Conservation (phyloP, 345 rosid species). For the Salix koriyanagi region DNA sequence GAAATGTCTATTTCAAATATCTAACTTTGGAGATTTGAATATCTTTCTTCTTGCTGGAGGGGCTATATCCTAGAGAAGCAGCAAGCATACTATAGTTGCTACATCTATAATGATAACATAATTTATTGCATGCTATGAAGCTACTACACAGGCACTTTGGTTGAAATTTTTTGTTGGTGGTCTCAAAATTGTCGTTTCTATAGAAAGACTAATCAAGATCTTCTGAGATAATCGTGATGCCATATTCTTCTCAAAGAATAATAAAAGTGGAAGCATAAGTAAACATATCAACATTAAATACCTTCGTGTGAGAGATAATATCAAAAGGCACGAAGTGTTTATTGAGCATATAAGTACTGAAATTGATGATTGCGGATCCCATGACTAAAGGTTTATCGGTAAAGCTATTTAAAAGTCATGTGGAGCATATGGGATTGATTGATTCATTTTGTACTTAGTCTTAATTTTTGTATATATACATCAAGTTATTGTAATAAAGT, state of each 20-base stretch:
- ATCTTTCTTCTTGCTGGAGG: neutral
- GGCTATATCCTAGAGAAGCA: neutral
- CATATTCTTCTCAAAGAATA: neutral
- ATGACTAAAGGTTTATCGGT: neutral
- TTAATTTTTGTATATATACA: too few species aligned
- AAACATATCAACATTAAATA: neutral
- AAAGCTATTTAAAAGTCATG: neutral
- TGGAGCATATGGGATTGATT: too few species aligned
- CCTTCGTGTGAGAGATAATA: neutral
- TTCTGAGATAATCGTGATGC: neutral
- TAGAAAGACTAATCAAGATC: neutral
- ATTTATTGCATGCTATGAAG: neutral
- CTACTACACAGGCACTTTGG: neutral
- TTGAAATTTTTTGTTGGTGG: neutral
- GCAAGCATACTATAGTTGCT: neutral
- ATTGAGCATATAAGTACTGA: neutral
- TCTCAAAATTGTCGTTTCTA: neutral
- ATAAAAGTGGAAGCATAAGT: neutral
- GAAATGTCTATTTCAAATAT: neutral
- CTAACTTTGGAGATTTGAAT: neutral
- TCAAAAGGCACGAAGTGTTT: neutral
- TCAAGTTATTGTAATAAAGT: too few species aligned
- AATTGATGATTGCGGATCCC: neutral
- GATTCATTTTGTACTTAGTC: too few species aligned
- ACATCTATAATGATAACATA: neutral